Evolutionary conservation across 345 rosid genomes (phyloP), one percentile per base, ranked within the genome.

Genomic region (Kandelia obovata): DNA sequence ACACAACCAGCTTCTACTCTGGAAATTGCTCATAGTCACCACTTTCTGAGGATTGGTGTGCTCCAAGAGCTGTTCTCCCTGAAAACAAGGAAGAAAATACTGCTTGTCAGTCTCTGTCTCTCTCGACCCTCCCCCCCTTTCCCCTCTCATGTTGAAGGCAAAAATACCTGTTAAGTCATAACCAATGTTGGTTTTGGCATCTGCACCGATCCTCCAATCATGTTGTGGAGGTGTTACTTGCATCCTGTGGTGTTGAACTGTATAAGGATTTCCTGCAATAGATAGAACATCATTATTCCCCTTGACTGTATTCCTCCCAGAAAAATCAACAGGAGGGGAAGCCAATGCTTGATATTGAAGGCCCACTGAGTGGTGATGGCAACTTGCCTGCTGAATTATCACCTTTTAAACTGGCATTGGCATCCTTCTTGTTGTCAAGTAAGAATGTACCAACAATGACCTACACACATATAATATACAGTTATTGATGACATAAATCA

Each of bases 381-480:
- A 88, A 67, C 83, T 75, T 82, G 79, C 79, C 77, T 43, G 80
- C 71, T 61, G 87, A 79, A 47, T 85, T 73, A 73, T 85, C 89
- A 61, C 69, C 81, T 83, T 82, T 84, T 61, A 67, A 65, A 69
- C 81, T 80, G 68, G 69, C 61, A 61, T 78, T 62, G 27, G 39
- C 72, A 67, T 78, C 85, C 72, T 72, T 72, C 70, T 82, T 86
- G 73, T 73, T 46, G 69, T 87, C 87, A 37, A 88, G 53, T 75
- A 77, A 66, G 73, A 90, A 90, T 6, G 88, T 83, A 34, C 96
- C 92, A 47, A 90, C 82, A 74, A 88, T 83, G 53, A 90, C 89
- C 96, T 90, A 83, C 34, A 23, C 17, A 76, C 27, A 68, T 7
- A 46, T 43, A 67, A 51, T 37, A 52, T 23, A 65, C 31, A 17